Conservation (phyloP, 345 rosid species). For the Ceriops decandra region DNA sequence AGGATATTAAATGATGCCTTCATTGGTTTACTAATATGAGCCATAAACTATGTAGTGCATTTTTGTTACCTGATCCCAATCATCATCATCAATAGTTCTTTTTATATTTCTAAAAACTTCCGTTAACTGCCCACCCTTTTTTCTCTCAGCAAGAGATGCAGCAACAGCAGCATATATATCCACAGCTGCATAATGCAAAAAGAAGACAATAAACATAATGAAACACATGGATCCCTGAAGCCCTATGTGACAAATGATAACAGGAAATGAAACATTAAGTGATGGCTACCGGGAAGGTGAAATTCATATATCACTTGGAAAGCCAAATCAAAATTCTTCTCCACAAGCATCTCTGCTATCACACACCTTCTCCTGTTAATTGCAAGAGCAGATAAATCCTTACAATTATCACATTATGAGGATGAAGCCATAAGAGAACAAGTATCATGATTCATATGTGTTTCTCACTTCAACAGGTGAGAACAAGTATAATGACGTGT, state of each 20-base stretch:
- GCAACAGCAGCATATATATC: constrained; percentile 98
- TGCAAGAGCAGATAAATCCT: constrained; percentile 25
- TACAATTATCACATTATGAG: background rate
- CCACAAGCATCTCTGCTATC: constrained; percentile 84
- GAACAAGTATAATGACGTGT: background rate
- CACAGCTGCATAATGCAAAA: constrained; percentile 53
- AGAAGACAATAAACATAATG: constrained; percentile 8
- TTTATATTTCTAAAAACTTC: constrained; percentile 91
- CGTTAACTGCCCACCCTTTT: constrained; percentile 83
- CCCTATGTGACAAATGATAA: background rate
- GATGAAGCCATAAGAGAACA: background rate
- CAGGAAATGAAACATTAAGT: background rate
- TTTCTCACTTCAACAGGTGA: background rate
- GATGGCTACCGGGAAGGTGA: constrained; percentile 71
- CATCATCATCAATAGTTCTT: constrained; percentile 86
- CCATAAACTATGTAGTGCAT: background rate
- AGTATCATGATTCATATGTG: background rate
- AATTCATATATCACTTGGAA: constrained; percentile 84
- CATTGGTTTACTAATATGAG: background rate
- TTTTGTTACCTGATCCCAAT: constrained; percentile 89
- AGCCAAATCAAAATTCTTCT: constrained; percentile 92
- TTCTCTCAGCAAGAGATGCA: constrained; percentile 89
- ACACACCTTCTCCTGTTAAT: constrained; percentile 74
- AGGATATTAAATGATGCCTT: background rate
- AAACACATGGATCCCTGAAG: constrained; percentile 4